Base-by-base conservation (phyloP, 2,329 filamentous ascomycete genomes). In the Boeremia lycopersici region DNA sequence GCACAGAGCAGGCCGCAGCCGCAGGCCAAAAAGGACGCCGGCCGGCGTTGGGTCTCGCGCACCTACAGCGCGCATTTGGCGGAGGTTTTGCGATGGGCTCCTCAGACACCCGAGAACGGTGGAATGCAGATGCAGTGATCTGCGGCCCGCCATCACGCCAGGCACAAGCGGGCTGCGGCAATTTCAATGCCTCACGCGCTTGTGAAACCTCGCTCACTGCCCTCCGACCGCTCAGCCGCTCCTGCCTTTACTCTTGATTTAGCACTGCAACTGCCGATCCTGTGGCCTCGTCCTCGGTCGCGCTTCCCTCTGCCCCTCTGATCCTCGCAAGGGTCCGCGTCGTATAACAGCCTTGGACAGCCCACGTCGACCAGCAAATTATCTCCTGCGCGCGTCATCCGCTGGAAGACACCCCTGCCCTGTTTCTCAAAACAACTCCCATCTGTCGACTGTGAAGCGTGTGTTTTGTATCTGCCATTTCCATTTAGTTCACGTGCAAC, bases 101-200 rank as follows among this genome's bases (percentile, higher is more conserved):
- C 25, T 38, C 8, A 46, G 47, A 46, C 46, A 50, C 13, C 52
- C 46, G 52, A 49, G 42, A 53, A 36, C 45, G 51, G 51, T 30
- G 45, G 45, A 54, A 44, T 45, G 51, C 45, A 55, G 46, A 50
- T 41, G 46, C 52, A 55, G 52, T 41, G 52, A 55, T 55, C 46
- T 55, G 19, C 52, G 52, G 52, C 45, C 45, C 51, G 51, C 51
- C 28, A 38, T 35, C 31, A 40, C 41, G 52, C 52, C 52, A 55
- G 52, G 52, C 52, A 46, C 46, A 55, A 49, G 52, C 41, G 52
- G 51, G n/a, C 39, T 41, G 45, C 52, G 33, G 34, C 34, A 49
- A 46, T 55, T 55, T 54, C 40, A 38, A 30, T 45, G 31, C 46
- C 35, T 54, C 50, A 23, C 17, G 31, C 43, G 43, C 39, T 45